Percentiles rank a stretch among this genome's conserved stretches.
Evolutionary conservation across 2,329 filamentous ascomycete species (phyloP).

Genomic region (Chaetomiaceae sp.): DNA sequence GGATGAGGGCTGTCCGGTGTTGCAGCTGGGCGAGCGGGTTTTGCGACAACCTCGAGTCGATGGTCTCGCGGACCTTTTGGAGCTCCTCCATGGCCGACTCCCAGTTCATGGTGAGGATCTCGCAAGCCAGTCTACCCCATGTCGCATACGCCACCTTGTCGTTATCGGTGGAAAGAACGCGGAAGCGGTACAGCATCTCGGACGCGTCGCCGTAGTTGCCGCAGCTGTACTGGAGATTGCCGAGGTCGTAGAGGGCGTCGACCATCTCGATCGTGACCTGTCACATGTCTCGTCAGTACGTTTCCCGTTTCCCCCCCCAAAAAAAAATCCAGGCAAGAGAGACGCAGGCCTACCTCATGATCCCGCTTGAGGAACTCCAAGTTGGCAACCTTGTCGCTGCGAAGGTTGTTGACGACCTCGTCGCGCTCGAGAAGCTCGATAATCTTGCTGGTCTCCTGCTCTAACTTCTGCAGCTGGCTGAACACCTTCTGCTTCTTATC

Average conservation of each 20-base stretch:
- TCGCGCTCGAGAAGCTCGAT: slow-evolving; percentile 80
- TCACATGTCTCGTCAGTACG: slow-evolving; percentile 11
- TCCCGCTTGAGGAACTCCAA: slow-evolving; percentile 97
- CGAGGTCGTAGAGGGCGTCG: slow-evolving; percentile 90
- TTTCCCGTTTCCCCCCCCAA: too few relatives aligned
- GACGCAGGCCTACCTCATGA: slow-evolving; percentile 62
- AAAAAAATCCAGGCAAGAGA: background rate
- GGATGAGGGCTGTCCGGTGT: slow-evolving; percentile 93
- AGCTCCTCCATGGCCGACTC: slow-evolving; percentile 88
- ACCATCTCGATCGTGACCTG: slow-evolving; percentile 92
- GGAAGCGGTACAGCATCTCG: slow-evolving; percentile 95
- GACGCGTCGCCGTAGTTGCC: slow-evolving; percentile 87
- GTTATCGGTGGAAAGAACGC: slow-evolving; percentile 95
- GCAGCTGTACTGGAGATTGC: slow-evolving; percentile 96
- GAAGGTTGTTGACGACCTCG: slow-evolving; percentile 82
- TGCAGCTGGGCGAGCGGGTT: slow-evolving; percentile 93
- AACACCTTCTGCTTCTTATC: slow-evolving; percentile 88
- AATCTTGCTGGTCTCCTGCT: slow-evolving; percentile 85
- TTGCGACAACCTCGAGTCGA: slow-evolving; percentile 93
- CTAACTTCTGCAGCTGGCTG: slow-evolving; percentile 72
- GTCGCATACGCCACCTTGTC: slow-evolving; percentile 94
- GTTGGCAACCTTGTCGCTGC: slow-evolving; percentile 97
- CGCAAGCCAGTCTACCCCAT: slow-evolving; percentile 95
- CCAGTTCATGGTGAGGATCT: slow-evolving; percentile 95
- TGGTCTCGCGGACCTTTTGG: slow-evolving; percentile 82